Conservation (phyloP, 768 basidiomycete species). For the Boletus rex-veris region DNA sequence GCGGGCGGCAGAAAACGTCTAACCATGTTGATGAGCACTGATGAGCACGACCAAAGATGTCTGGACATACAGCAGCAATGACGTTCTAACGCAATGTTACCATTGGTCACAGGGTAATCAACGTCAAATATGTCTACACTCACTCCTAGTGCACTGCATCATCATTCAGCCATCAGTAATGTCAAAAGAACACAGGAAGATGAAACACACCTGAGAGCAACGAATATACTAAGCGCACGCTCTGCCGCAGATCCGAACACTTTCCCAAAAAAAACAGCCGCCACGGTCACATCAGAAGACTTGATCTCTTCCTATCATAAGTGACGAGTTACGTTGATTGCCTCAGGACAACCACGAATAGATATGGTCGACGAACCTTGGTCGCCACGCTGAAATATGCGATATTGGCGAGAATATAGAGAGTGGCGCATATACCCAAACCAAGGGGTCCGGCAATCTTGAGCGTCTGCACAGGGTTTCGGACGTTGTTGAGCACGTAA, state of each 20-base stretch:
- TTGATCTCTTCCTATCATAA: constrained; percentile 40
- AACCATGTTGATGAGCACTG: background rate
- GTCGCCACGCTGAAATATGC: constrained; percentile 47
- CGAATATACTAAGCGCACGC: constrained; percentile 50
- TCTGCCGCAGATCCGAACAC: constrained; percentile 54
- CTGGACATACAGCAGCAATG: constrained; percentile 25
- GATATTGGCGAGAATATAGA: constrained; percentile 56
- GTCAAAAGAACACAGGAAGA: background rate
- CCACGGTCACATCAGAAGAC: constrained; percentile 51
- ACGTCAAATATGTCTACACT: background rate
- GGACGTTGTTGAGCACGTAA: constrained; percentile 45
- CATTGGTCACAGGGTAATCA: background rate
- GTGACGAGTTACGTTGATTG: background rate
- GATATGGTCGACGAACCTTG: constrained; percentile 6
- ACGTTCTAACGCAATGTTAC: constrained; percentile 21
- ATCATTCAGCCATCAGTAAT: background rate
- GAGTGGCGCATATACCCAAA: constrained; percentile 45
- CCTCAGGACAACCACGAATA: background rate
- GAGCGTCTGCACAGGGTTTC: constrained; percentile 55
- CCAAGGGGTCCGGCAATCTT: constrained; percentile 61
- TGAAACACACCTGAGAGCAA: constrained; percentile 47
- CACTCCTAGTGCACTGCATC: constrained; percentile 34
- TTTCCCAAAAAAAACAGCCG: constrained; percentile 54
- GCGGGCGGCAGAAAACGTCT: constrained; percentile 50
- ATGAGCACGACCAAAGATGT: background rate